Evolutionary conservation across 371 early-diverging fungal genomes (phyloP).

Genomic region (Mucor indicus): DNA sequence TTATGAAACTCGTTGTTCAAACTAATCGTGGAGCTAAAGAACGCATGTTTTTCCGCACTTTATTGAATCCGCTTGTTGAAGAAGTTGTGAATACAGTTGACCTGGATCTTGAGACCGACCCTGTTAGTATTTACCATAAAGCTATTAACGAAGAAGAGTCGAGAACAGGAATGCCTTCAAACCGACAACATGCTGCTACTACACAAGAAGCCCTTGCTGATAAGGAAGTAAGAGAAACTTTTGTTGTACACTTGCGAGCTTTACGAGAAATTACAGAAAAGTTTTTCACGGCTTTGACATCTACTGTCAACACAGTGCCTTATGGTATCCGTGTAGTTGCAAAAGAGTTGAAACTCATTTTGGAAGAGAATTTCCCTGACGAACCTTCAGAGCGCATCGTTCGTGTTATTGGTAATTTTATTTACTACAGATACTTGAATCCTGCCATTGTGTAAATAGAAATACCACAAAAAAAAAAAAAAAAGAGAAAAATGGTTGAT

Average conservation of each 20-base stretch:
- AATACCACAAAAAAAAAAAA: background rate
- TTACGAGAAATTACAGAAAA: constrained; percentile 75
- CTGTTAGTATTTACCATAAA: constrained; percentile 85
- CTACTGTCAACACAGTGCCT: constrained; percentile 83
- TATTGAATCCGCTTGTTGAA: constrained; percentile 80
- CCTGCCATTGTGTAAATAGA: constrained; percentile 90
- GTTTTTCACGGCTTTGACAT: constrained; percentile 79
- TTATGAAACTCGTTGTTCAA: constrained; percentile 92
- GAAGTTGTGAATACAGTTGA: constrained; percentile 71
- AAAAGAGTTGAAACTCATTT: constrained; percentile 73
- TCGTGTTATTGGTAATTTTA: constrained; percentile 88
- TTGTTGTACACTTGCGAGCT: constrained; percentile 72
- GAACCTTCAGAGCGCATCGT: constrained; percentile 76
- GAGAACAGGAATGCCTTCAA: constrained; percentile 80
- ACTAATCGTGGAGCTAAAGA: constrained; percentile 95
- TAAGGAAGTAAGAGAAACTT: constrained; percentile 77
- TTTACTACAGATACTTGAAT: constrained; percentile 96
- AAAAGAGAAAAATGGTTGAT: no score
- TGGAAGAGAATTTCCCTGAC: constrained; percentile 80
- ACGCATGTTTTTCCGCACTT: constrained; percentile 82
- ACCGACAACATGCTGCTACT: constrained; percentile 73
- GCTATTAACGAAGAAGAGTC: constrained; percentile 89
- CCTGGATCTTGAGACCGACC: constrained; percentile 90
- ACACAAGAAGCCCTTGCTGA: constrained; percentile 85
- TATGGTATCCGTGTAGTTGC: constrained; percentile 97